phyloP scores from a whole-genome alignment of 1,284 basidiomycete genomes.

The Malassezia restricta region DNA sequence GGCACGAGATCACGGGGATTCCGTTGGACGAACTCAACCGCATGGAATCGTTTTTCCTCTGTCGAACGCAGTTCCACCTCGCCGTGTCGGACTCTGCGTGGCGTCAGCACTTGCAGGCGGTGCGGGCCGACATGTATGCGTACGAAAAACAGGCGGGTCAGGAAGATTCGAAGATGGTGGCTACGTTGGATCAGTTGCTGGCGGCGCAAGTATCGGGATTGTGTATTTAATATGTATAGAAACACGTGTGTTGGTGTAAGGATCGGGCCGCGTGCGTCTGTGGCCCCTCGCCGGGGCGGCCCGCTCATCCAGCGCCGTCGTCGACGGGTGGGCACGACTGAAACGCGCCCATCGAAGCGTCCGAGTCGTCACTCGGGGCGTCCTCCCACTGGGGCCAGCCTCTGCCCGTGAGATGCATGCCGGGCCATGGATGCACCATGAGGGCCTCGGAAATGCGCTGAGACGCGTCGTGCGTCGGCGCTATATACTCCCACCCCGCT shows the following conservation, averaged over 20 bases:
- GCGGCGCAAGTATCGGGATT: not conserved
- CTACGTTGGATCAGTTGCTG: not conserved
- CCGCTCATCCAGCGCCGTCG: not conserved
- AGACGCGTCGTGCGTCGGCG: not conserved
- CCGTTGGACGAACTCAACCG: slow-evolving; percentile 39
- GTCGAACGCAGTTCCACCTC: slow-evolving; percentile 37
- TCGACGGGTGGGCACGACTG: not conserved
- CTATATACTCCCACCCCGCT: slow-evolving; percentile 11
- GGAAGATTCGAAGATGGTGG: not conserved
- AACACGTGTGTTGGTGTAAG: not conserved
- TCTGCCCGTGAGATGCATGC: not conserved
- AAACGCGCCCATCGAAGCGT: slow-evolving; percentile 3
- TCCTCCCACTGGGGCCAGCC: not conserved
- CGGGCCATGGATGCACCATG: slow-evolving; percentile 9
- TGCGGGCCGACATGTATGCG: slow-evolving; percentile 2
- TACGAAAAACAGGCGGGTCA: not conserved
- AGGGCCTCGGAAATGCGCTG: slow-evolving; percentile 7
- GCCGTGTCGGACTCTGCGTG: slow-evolving; percentile 34
- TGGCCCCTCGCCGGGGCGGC: too few species aligned
- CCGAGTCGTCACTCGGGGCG: slow-evolving; percentile 2
- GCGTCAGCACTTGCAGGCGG: slow-evolving; percentile 13
- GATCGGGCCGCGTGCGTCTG: too few species aligned
- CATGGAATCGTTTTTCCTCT: slow-evolving; percentile 41
- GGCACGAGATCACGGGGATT: slow-evolving; percentile 45
- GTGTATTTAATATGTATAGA: not conserved